These are phyloP conservation scores for Cystobasidium ongulense DNA, from an alignment of 768 basidiomycete genomes.

Conservation along the genomic window DNA sequence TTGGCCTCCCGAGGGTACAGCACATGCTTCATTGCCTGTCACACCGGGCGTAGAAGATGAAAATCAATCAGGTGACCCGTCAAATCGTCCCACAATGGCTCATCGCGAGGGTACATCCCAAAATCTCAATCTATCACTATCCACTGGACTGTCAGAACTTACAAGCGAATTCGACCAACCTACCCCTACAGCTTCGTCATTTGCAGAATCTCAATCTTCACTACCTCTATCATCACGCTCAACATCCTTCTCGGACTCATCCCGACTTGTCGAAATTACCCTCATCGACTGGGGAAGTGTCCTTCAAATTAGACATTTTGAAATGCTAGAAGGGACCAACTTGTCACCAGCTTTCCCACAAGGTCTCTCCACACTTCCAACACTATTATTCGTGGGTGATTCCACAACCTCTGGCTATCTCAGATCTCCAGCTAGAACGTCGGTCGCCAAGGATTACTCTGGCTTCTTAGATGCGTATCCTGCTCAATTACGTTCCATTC, in stretches of 20 bases:
- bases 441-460: background rate
- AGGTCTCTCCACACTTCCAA: constrained; percentile 11
- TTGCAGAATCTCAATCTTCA: background rate
- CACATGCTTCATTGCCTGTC: background rate
- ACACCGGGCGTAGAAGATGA: background rate
- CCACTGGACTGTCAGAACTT: background rate
- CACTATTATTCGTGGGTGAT: constrained; percentile 17
- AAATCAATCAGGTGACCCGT: background rate
- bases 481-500: background rate
- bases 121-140: constrained; percentile 3
- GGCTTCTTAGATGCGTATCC: constrained; percentile 29
- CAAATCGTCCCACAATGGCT: background rate
- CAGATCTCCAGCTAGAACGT: background rate
- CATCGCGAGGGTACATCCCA: background rate
- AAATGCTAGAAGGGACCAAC: constrained; percentile 3
- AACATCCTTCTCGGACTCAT: background rate
- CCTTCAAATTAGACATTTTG: constrained; percentile 2
- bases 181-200: background rate
- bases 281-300: constrained; percentile 25
- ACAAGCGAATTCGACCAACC: background rate
- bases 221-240: background rate
- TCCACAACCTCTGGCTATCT: constrained; percentile 11
- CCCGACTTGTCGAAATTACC: constrained; percentile 14
- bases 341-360: background rate
- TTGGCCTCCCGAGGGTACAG: constrained; percentile 25